Conservation (phyloP, 2,329 filamentous ascomycete species). For the Nothomitra cinnamomea region DNA sequence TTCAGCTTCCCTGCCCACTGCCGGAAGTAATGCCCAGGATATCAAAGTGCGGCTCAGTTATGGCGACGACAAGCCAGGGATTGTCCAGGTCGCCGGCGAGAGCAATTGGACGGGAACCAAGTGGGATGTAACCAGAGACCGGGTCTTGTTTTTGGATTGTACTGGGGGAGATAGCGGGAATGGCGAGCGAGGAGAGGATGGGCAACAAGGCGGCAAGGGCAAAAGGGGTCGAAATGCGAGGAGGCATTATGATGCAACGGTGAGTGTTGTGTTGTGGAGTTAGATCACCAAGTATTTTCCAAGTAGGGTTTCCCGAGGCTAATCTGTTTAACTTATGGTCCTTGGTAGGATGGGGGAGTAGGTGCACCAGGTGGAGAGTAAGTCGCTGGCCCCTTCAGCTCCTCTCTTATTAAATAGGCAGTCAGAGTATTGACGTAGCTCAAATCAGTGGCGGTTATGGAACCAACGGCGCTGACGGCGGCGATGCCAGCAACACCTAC, state of each 20-base stretch:
- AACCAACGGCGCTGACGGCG: conserved; percentile 9
- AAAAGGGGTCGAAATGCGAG: conserved; percentile 8
- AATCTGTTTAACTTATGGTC: no score
- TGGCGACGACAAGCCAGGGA: background rate
- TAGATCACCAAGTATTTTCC: no score
- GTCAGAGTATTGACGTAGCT: background rate
- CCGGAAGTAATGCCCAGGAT: background rate
- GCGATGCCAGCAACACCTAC: conserved; percentile 8
- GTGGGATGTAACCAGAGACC: background rate
- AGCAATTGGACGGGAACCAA: background rate
- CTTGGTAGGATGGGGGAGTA: background rate
- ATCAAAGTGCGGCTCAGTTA: conserved; percentile 1
- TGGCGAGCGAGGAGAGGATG: conserved; percentile 7
- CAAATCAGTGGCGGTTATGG: conserved; percentile 8
- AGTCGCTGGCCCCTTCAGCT: background rate
- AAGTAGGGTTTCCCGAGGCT: no score
- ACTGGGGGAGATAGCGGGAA: background rate
- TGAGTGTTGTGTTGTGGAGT: background rate
- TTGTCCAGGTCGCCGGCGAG: conserved; percentile 10
- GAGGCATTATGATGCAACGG: conserved; percentile 7
- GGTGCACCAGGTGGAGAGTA: background rate
- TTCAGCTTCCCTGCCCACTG: background rate
- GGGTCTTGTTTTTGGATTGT: background rate
- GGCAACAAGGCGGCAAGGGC: conserved; percentile 11
- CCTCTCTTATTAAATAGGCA: no score